These are phyloP conservation scores for Colletotrichum gloeosporioides DNA, from an alignment of 2,329 filamentous ascomycete genomes.

Conservation along the genomic window DNA sequence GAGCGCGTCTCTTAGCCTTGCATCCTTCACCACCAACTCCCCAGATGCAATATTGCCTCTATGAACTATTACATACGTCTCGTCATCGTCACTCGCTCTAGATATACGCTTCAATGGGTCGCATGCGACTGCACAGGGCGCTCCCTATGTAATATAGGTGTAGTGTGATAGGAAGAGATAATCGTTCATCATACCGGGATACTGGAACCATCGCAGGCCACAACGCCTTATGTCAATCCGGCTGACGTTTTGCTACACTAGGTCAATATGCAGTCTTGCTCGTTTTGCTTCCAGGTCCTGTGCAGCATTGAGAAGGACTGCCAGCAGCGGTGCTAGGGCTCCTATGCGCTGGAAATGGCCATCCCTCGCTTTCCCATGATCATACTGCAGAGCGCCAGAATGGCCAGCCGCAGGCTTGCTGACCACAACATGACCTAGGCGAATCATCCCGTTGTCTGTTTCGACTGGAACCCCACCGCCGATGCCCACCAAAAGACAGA, in stretches of 20 bases:
- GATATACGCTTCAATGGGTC: slow-evolving; percentile 1
- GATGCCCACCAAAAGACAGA: slow-evolving; percentile 28
- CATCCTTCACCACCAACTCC: slow-evolving; percentile 20
- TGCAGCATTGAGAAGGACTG: neutral
- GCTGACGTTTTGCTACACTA: neutral
- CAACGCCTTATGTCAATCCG: neutral
- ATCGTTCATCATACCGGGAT: neutral
- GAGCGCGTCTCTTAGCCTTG: slow-evolving; percentile 18
- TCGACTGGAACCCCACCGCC: slow-evolving; percentile 25
- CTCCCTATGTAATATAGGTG: neutral
- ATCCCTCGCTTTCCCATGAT: neutral
- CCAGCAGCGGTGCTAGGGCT: neutral
- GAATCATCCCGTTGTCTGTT: neutral
- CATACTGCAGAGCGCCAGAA: neutral
- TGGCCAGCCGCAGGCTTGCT: neutral
- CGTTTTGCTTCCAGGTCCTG: neutral
- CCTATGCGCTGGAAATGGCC: neutral
- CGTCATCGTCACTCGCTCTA: slow-evolving; percentile 3
- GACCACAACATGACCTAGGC: neutral
- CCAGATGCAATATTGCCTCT: slow-evolving; percentile 25
- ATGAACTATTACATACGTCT: slow-evolving; percentile 18
- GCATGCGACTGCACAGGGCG: neutral
- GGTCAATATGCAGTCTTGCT: neutral
- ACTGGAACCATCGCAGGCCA: neutral
- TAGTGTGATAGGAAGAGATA: neutral